Evolutionary conservation across 1,284 basidiomycete genomes (phyloP).

Genomic region (Exsudoporus floridanus): DNA sequence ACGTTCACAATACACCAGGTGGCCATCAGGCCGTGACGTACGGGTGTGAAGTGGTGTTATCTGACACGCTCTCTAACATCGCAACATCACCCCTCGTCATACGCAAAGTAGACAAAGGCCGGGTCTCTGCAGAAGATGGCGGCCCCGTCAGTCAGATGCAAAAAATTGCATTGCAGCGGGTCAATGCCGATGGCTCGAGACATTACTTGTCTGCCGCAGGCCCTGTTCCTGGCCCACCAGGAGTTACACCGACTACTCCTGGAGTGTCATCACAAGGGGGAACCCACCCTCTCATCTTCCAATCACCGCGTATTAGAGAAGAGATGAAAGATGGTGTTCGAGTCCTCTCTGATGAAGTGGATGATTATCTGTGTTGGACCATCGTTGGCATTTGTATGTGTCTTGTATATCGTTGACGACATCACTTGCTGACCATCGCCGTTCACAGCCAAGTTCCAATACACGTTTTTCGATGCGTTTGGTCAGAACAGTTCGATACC

Average conservation of each 20-base stretch:
- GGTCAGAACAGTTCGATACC: conserved; percentile 75
- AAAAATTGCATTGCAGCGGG: conserved; percentile 87
- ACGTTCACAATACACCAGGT: conserved; percentile 46
- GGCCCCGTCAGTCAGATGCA: conserved; percentile 96
- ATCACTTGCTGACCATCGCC: conserved; percentile 20
- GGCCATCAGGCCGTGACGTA: conserved; percentile 85
- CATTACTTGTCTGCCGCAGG: conserved; percentile 84
- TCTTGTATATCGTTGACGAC: conserved; percentile 5
- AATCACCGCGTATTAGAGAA: conserved; percentile 69
- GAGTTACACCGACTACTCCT: conserved; percentile 61
- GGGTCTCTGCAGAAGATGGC: conserved; percentile 77
- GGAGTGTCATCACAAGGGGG: conserved; percentile 73
- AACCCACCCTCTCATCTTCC: conserved; percentile 77
- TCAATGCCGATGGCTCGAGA: conserved; percentile 75
- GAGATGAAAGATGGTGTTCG: conserved; percentile 72
- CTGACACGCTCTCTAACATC: conserved; percentile 82
- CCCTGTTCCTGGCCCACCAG: conserved; percentile 72
- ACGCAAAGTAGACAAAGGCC: conserved; percentile 90
- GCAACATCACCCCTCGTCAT: conserved; percentile 86
- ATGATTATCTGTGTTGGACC: conserved; percentile 94
- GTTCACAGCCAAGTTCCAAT: conserved; percentile 79
- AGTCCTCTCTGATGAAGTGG: conserved; percentile 79
- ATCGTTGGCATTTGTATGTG: conserved; percentile 91
- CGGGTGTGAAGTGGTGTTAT: conserved; percentile 84
- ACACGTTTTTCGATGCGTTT: conserved; percentile 91